Evolutionary conservation across 805 yeast species (phyloP), one percentile per base, ranked within the genome.

Genomic region (Nakazawaea pomicola): DNA sequence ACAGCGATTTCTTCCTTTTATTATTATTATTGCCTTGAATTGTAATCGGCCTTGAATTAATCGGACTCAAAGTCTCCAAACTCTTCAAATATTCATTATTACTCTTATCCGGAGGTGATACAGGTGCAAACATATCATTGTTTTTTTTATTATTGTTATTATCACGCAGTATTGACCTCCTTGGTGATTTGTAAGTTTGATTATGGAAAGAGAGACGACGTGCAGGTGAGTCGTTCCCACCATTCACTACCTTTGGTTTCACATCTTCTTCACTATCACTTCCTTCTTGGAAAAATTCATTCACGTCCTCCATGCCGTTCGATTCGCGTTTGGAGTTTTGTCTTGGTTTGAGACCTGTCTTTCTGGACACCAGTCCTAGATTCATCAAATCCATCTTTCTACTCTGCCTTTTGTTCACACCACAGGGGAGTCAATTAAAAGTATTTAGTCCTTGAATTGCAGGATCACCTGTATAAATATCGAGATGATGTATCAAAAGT

Each of bases 231-330:
- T 52, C 12, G 59, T 60, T 33, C 52, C 46, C 40, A 56, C 62
- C 33, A 57, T 23, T 23, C n/a, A n/a, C 61, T 12, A 57, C 54
- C n/a, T 55, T 55, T 18, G 41, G 41, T 18, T 46, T 48, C 6
- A 35, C 43, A 30, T 50, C 55, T 31, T 42, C 40, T 14, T 43
- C 38, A 17, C 25, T 29, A 14, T 32, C 48, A 36, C 47, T 46
- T 16, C 45, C 53, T 11, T 39, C 45, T 6, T 60, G 49, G 40
- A 81, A 83, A 56, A 81, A 83, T 42, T 80, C 88, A 48, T 78
- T 80, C 12, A 83, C 54, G 49, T 78, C 83, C 50, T 83, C 90
- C 75, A 82, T 72, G 20, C 81, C 76, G 50, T 77, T 71, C 36
- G 69, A 68, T 55, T 81, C 84, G 49, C 72, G 70, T 32, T 63